Percentiles rank a stretch among this genome's conserved stretches.
Evolutionary conservation across 2,329 filamentous ascomycete genomes (phyloP).

Genomic region (Fusarium veterinarium): DNA sequence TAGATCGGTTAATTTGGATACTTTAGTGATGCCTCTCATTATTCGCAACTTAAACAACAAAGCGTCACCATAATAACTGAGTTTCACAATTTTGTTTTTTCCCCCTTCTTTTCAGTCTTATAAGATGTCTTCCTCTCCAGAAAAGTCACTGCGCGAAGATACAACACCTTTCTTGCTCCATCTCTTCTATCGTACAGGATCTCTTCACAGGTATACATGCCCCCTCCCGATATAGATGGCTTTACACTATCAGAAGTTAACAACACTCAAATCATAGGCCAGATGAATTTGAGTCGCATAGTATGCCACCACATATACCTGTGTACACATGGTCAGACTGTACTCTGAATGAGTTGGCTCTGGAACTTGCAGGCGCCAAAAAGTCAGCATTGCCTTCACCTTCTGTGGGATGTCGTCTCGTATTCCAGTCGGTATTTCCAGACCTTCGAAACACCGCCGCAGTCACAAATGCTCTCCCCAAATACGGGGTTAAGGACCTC

Average conservation of each 20-base stretch:
- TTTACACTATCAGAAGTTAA: neutral
- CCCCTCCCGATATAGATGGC: neutral
- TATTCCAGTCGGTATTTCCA: slow-evolving; percentile 87
- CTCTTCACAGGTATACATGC: slow-evolving; percentile 72
- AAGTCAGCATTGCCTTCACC: slow-evolving; percentile 78
- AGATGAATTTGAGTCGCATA: slow-evolving; percentile 73
- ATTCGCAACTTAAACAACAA: neutral
- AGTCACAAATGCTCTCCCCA: slow-evolving; percentile 51
- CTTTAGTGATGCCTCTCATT: slow-evolving; percentile 10
- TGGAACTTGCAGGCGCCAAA: slow-evolving; percentile 75
- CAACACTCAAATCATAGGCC: slow-evolving; percentile 60
- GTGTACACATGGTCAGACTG: slow-evolving; percentile 90
- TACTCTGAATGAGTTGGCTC: slow-evolving; percentile 82
- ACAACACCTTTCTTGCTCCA: slow-evolving; percentile 88
- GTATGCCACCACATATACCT: slow-evolving; percentile 74
- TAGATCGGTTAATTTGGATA: slow-evolving; percentile 38
- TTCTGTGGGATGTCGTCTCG: slow-evolving; percentile 83
- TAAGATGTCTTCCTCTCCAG: slow-evolving; percentile 31
- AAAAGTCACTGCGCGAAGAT: slow-evolving; percentile 69
- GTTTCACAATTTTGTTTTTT: neutral
- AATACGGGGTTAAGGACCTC: slow-evolving; percentile 82
- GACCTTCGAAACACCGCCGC: slow-evolving; percentile 65
- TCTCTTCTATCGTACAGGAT: slow-evolving; percentile 81
- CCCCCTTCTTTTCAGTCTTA: neutral
- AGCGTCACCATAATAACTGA: neutral